Evolutionary conservation across 768 basidiomycete species (phyloP), one percentile per base, ranked within the genome.

Genomic region (Mycena rebaudengoi): DNA sequence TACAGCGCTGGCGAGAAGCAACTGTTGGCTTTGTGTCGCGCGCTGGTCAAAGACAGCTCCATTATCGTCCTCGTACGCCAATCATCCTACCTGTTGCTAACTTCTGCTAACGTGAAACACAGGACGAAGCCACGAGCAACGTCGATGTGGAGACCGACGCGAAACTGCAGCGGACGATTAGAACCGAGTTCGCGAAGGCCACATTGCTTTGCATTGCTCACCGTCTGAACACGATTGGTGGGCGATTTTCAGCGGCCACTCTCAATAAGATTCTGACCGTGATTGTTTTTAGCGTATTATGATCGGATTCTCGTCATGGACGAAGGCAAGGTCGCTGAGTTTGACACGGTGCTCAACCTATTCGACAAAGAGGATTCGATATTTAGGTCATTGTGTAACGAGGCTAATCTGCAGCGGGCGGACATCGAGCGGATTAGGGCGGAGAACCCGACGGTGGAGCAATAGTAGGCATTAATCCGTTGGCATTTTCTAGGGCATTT

Each of bases 281-380:
- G 12, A 43, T 26, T 5, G 21, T 49, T 40, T 35, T 3, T 45
- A 86, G 86, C 82, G 0, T 85, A 90, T 69, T 91, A 88, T 65
- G 89, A 91, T 69, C 82, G 86, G 21, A 82, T 92, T 21, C 76
- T 94, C 18, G 91, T 92, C 44, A 90, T 94, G 88, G 87, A 90
- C 67, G 76, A 81, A 26, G 91, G 92, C 4, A 69, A 77, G 30
- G 85, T 92, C 4, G 88, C 86, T 11, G 91, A 93, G 74, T 91
- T 86, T 70, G 91, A 92, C 74, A 88, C 89, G 2, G 91, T 92
- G 4, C 79, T 90, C 40, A 83, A 81, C 63, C 83, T 93, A 4
- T 87, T 86, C 68, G 85, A 89, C 70, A 82, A 81, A 60, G 76
- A 82, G 50, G 80, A 82, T 55, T 91, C 89, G 2, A 87, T 91